Conservation (phyloP, 176 grass and related monocot genomes). For the Oropetium thomaeum region DNA sequence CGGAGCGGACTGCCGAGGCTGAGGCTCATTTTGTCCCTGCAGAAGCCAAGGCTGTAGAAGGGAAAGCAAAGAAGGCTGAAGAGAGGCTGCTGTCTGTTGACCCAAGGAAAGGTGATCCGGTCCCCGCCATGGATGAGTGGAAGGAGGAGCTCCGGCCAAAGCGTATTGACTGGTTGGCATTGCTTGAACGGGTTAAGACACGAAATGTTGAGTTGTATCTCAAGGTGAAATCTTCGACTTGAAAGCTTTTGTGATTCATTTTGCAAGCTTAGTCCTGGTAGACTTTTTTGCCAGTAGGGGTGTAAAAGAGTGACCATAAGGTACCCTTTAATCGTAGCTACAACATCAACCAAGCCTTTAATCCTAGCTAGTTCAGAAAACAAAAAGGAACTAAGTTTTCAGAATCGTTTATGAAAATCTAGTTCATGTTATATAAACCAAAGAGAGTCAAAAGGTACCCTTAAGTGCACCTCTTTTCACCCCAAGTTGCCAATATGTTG, state of each 20-base stretch:
- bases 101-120: constrained; percentile 44
- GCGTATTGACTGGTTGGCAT: constrained; percentile 68
- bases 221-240: constrained; percentile 55
- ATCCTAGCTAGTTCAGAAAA: no score
- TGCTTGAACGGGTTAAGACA: constrained; percentile 70
- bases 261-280: constrained; percentile 1
- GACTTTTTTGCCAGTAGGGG: no score
- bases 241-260: background rate
- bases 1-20: constrained; percentile 49
- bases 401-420: no score
- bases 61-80: constrained; percentile 68
- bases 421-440: no score
- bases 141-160: constrained; percentile 62
- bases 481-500: background rate
- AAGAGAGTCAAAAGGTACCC: no score
- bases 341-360: no score
- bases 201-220: constrained; percentile 64
- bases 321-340: no score
- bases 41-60: constrained; percentile 63
- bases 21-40: constrained; percentile 60
- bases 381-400: no score
- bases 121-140: constrained; percentile 67
- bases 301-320: no score
- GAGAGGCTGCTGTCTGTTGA: constrained; percentile 52
- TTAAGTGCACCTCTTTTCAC: no score